Conservation (phyloP, 2,329 filamentous ascomycete species). For the Aspergillus fijiensis region DNA sequence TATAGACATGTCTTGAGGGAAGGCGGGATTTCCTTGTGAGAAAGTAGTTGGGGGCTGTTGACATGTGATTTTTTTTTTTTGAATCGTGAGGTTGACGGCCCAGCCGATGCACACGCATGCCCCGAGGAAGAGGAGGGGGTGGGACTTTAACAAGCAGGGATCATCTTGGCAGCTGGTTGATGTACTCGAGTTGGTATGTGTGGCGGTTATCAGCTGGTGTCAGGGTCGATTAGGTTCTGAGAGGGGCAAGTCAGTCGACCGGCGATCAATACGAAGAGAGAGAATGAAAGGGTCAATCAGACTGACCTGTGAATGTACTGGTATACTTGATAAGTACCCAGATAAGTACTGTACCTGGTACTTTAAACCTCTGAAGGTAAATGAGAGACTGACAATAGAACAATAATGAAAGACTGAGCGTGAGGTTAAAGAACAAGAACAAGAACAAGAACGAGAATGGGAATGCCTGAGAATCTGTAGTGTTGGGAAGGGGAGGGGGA, state of each 20-base stretch:
- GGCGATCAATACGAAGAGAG: not conserved
- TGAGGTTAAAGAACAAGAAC: not conserved
- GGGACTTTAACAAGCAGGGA: constrained; percentile 16
- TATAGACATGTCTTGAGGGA: not conserved
- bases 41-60: constrained; percentile 15
- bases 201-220: constrained; percentile 4
- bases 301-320: too few species aligned
- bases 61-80: constrained; percentile 30
- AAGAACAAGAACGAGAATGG: too few species aligned
- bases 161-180: not conserved
- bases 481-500: not conserved
- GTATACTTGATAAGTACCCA: too few species aligned
- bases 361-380: too few species aligned
- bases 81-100: constrained; percentile 9
- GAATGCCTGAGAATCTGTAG: not conserved
- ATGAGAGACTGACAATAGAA: not conserved
- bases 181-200: not conserved
- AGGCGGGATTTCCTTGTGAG: too few species aligned
- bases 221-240: constrained; percentile 20
- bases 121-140: constrained; percentile 7
- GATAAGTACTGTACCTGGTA: too few species aligned
- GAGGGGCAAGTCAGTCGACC: constrained; percentile 12
- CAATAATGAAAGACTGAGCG: not conserved
- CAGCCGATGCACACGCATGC: constrained; percentile 17
- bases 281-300: not conserved